phyloP scores from a whole-genome alignment of 148 eudicot species.

The Cornus suecica region DNA sequence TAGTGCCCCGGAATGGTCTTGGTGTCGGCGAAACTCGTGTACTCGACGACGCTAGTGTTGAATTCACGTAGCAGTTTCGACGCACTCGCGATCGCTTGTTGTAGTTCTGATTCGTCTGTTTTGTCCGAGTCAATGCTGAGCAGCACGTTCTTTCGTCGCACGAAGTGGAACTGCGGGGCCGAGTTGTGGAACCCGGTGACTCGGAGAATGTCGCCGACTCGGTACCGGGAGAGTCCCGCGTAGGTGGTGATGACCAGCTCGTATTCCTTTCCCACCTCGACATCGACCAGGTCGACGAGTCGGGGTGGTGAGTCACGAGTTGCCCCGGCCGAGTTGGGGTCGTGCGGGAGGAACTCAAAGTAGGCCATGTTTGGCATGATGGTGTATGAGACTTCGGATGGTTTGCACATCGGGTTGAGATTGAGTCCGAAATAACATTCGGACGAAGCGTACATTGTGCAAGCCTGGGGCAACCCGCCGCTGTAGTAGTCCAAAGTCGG shows the following conservation, averaged over 20 bases:
- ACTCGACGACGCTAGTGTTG: conserved; percentile 64
- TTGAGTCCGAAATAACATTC: conserved; percentile 83
- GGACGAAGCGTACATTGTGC: conserved; percentile 84
- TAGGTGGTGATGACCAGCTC: conserved; percentile 89
- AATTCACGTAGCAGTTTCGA: conserved; percentile 35
- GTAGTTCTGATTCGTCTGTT: conserved; percentile 82
- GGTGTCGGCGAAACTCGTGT: conserved; percentile 84
- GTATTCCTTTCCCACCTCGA: conserved; percentile 75
- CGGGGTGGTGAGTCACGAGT: conserved; percentile 21
- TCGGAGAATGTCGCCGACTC: conserved; percentile 80
- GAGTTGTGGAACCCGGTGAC: conserved; percentile 93
- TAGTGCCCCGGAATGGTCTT: conserved; percentile 74
- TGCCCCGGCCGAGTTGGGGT: conserved; percentile 20
- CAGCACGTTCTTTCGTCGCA: conserved; percentile 66
- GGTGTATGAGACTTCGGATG: conserved; percentile 78
- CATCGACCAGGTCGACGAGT: conserved; percentile 69
- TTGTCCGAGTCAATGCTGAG: conserved; percentile 88
- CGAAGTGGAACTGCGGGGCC: conserved; percentile 82
- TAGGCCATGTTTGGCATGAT: conserved; percentile 97
- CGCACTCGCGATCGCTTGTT: conserved; percentile 59
- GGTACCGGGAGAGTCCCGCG: conserved; percentile 69
- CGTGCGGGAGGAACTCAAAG: conserved; percentile 75
- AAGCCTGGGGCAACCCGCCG: conserved; percentile 66
- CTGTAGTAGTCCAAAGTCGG: conserved; percentile 73
- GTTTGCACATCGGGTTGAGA: conserved; percentile 75